Evolutionary conservation across 2,329 filamentous ascomycete species (phyloP).

Genomic region (Xylariaceae sp.): DNA sequence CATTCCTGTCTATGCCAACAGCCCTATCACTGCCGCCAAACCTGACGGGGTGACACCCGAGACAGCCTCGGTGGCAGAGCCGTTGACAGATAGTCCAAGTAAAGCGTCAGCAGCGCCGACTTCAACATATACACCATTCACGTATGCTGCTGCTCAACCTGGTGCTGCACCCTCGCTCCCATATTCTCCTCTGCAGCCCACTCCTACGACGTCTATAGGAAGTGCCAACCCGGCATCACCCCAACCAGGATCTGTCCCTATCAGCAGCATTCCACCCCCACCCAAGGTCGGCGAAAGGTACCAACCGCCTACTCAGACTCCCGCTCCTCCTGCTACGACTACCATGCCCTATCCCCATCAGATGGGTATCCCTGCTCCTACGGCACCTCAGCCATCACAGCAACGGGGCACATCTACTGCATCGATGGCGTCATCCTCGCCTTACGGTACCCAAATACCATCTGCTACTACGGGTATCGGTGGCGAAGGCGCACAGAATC

Average conservation of each 20-base stretch:
- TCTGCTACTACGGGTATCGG: conserved; percentile 33
- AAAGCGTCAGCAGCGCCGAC: conserved; percentile 40
- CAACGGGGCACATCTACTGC: conserved; percentile 55
- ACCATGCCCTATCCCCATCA: conserved; percentile 52
- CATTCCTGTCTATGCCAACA: conserved; percentile 65
- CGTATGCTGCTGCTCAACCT: conserved; percentile 53
- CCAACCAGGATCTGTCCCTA: conserved; percentile 63
- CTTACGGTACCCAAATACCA: conserved; percentile 36
- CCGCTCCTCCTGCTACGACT: conserved; percentile 39
- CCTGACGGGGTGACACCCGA: conserved; percentile 47
- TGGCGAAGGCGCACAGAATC: conserved; percentile 16
- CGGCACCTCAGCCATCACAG: conserved; percentile 47
- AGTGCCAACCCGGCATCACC: conserved; percentile 57
- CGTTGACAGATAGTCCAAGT: conserved; percentile 20
- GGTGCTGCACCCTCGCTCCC: conserved; percentile 53
- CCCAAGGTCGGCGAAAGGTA: conserved; percentile 57
- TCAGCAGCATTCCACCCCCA: conserved; percentile 54
- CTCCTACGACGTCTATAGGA: conserved; percentile 48
- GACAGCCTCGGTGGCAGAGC: conserved; percentile 30
- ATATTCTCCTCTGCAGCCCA: conserved; percentile 49
- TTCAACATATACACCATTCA: conserved; percentile 40
- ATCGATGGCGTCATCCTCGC: conserved; percentile 41
- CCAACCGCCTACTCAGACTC: conserved; percentile 44
- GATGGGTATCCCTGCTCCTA: conserved; percentile 59
- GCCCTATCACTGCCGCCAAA: conserved; percentile 61